phyloP scores from a whole-genome alignment of 192 early-diverging fungal genomes.

The Linnemannia schmuckeri region DNA sequence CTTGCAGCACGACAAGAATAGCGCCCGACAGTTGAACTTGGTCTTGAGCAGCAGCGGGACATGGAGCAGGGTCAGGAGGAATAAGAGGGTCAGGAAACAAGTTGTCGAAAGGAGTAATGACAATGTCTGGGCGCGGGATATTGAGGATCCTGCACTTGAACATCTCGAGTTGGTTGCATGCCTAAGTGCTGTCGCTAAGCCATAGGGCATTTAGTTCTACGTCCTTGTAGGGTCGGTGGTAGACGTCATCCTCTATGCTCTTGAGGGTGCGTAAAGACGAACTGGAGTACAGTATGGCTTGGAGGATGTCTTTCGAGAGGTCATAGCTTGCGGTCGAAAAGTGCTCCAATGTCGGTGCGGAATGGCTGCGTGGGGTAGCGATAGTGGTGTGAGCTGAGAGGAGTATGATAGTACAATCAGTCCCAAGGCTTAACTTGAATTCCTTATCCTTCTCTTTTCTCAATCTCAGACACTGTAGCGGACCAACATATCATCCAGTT shows the following conservation, averaged over 20 bases:
- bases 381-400: no score
- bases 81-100: neutral
- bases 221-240: neutral
- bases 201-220: neutral
- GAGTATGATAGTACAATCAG: no score
- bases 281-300: neutral
- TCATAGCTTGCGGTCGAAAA: neutral
- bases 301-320: neutral
- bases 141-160: neutral
- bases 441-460: no score
- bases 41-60: neutral
- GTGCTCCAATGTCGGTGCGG: neutral
- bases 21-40: no score
- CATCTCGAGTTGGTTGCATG: neutral
- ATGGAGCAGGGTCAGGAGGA: neutral
- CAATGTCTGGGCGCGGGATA: neutral
- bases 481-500: no score
- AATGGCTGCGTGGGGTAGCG: no score
- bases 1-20: neutral
- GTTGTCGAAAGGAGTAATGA: no score
- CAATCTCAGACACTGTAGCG: no score
- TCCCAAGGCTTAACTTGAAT: no score
- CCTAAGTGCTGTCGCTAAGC: neutral
- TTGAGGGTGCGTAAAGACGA: neutral
- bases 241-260: neutral